Base-by-base conservation (phyloP, 441 rosid genomes). In the Viola pubescens region DNA sequence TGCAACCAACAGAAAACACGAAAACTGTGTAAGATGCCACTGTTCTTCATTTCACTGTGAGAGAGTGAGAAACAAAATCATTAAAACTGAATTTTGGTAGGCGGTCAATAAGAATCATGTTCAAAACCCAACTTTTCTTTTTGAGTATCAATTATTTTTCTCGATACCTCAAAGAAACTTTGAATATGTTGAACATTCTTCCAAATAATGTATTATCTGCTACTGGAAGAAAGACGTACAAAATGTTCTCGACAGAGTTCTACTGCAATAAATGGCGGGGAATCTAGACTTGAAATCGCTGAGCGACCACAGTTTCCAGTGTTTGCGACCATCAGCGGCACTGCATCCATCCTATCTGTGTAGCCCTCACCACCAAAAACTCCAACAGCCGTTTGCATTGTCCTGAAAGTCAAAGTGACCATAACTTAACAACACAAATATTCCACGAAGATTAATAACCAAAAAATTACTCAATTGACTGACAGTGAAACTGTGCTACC, bases 381-480 rank as follows among this genome's bases (percentile, higher is more conserved):
- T 68, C 97, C 98, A 70, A 86, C 95, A 61, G 98, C 97, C 64
- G 98, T 94, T 77, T 94, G 98, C 73, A 94, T 59, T 46, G 97
- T 89, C 86, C 97, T 94, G 76, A 74, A 63, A 58, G 48, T 58
- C 74, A 74, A 13, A 65, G 16, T 16, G 44, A 77, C 53, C 48
- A 58, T 11, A 44, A 47, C 37, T 61, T 57, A 46, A 4, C 4
- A 7, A 2, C 11, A 46, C n/a, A 61, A 61, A 61, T 11, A n/a
- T 34, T 52, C 4, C 5, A 46, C 41, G 9, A 38, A 4, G 41
- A 55, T 10, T 37, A n/a, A 59, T 10, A 13, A 11, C 11, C 6
- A 11, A 7, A 6, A 46, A 43, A 52, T 5, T 42, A 11, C 48
- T n/a, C 9, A 46, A 46, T 6, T 6, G 10, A 46, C 9, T 8